Base-by-base conservation (phyloP, 805 yeast species). In the Candida pseudofarinosa region DNA sequence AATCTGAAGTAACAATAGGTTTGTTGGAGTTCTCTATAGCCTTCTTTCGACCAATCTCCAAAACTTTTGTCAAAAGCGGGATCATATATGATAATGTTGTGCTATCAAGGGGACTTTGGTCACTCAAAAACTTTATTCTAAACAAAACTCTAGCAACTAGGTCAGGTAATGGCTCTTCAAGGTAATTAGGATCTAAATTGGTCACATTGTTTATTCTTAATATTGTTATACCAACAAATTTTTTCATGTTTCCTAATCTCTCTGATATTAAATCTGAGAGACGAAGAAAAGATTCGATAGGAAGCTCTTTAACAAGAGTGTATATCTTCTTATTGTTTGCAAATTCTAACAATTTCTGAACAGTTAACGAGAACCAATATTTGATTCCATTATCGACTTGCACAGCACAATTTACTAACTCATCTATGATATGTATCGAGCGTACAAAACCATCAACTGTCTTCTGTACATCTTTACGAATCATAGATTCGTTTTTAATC, bases 321-420 rank as follows among this genome's bases (percentile, higher is more conserved):
- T 39, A 40, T 8, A 69, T 48, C 4, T 35, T 55, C 0, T 63
- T 52, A 7, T 69, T 54, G 31, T 70, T 59, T 7, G 79, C 48
- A 13, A 84, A 61, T 0, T 57, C 60, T 23, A 85, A 62, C 17
- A 86, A 54, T 28, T 64, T 59, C 7, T 67, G 55, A 1, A 83
- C 74, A 1, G 93, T 83, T 19, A 73, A 67, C 0, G 90, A 85
- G 53, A 77, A 85, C 98, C 98, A 91, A 26, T 53, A 46, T 1
- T 69, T 56, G 34, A 76, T 63, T 8, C 89, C 93, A 52, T 86
- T 87, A 35, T 82, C 84, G 5, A 82, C 79, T 4, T 59, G 60
- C 6, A 77, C 76, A 4, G 65, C 60, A 33, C 74, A 76, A 1
- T 56, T 49, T 0, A 84, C 67, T n/a, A 91, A 69, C 8, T 78